Evolutionary conservation across 177 flowering plant genomes (phyloP), one percentile per base, ranked within the genome.

Genomic region (Vitis hybrid): DNA sequence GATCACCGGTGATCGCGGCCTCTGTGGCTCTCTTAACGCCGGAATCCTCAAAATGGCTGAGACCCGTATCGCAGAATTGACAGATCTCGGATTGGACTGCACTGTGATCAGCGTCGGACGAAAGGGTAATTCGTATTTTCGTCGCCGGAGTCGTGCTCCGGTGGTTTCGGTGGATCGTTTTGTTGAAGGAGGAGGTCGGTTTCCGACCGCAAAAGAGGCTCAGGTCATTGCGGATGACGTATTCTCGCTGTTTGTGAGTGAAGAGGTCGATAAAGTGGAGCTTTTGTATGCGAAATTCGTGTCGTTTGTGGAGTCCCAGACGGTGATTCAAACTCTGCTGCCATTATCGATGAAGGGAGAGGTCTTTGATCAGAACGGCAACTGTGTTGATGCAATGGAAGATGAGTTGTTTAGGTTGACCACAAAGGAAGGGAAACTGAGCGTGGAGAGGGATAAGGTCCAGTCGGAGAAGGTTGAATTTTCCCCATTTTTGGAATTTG

Each of bases 211-310:
- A 0, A 93, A 93, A 77, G 98, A 93, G 67, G 97, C 98, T 49
- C 98, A 93, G 64, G 80, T 74, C 0, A 88, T 91, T 64, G 98
- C 96, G 0, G 98, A 93, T 74, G 81, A 82, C 65, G 91, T 89
- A 6, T 91, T 90, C 74, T 89, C 96, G 2, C 68, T 89, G 18
- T 92, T 94, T 72, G 57, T 94, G 21, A 85, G 81, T 69, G 94
- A 90, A 65, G 97, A 90, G 60, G 97, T 88, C 13, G 98, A 94
- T 75, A 94, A 94, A 77, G 94, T 94, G 8, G 98, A 94, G 83
- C 87, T 92, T 57, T 52, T 92, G 65, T 92, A 90, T 71, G 82
- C 97, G 0, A 94, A 92, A 60, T 94, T 91, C 65, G 89, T 91
- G 59, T 94, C 97, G 0, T 70, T 92, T 75, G 78, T 94, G 12